phyloP scores from a whole-genome alignment of 345 rosid genomes.

The Moricandia moricandioides region DNA sequence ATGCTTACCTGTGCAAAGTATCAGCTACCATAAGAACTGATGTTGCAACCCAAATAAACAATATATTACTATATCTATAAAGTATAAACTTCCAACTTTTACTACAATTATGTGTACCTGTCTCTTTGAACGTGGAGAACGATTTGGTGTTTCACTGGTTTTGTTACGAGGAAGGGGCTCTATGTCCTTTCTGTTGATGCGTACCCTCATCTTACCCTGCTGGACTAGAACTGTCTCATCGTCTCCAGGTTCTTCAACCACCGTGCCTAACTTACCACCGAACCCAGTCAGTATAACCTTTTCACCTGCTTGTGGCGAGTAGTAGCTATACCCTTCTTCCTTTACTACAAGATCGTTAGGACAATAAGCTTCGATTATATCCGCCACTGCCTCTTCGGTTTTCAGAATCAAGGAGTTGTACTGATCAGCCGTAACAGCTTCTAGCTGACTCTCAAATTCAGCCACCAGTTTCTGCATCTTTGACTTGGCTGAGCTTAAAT shows the following conservation, averaged over 20 bases:
- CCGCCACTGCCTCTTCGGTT: conserved; percentile 61
- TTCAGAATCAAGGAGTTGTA: conserved; percentile 53
- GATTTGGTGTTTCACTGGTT: conserved; percentile 32
- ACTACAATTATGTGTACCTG: conserved; percentile 51
- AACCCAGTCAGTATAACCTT: conserved; percentile 64
- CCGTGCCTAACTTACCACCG: conserved; percentile 72
- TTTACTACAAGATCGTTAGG: conserved; percentile 39
- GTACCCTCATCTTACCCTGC: conserved; percentile 75
- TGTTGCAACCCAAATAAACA: background rate
- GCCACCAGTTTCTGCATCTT: conserved; percentile 51
- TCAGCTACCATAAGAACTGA: background rate
- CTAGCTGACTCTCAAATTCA: conserved; percentile 57
- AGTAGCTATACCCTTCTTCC: conserved; percentile 40
- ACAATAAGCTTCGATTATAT: conserved; percentile 53
- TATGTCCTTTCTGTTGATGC: conserved; percentile 60
- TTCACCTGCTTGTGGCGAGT: conserved; percentile 66
- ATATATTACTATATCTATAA: no score
- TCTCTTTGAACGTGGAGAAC: conserved; percentile 39
- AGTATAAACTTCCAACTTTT: no score
- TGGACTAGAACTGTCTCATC: conserved; percentile 64
- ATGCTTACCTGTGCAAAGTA: conserved; percentile 25
- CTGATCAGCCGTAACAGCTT: conserved; percentile 46
- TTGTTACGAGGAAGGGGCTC: conserved; percentile 41
- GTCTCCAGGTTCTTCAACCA: conserved; percentile 66
- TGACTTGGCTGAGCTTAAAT: conserved; percentile 48